phyloP scores from a whole-genome alignment of 2,329 filamentous ascomycete genomes.

The Leptographium lundbergii region DNA sequence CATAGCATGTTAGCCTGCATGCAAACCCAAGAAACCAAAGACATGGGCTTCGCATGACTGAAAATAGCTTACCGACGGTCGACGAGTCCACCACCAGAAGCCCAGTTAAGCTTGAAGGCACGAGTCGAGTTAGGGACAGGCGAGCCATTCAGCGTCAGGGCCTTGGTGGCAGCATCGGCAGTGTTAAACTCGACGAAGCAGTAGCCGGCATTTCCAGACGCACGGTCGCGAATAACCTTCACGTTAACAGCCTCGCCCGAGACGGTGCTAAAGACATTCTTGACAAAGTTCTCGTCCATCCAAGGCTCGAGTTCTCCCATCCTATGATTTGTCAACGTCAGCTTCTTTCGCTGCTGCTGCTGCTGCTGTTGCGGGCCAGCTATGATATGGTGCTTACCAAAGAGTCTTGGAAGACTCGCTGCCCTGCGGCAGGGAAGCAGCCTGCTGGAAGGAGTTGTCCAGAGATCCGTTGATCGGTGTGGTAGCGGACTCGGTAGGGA shows the following conservation, averaged over 20 bases:
- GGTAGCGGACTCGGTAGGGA: conserved; percentile 11
- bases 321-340: conserved; percentile 36
- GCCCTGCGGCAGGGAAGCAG: conserved; percentile 12
- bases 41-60: not conserved
- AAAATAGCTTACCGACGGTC: conserved; percentile 63
- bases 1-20: not conserved
- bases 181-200: conserved; percentile 91
- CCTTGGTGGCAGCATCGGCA: conserved; percentile 79
- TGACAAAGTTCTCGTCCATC: conserved; percentile 99
- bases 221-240: conserved; percentile 99
- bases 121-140: conserved; percentile 88
- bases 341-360: not conserved
- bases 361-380: no score
- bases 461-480: conserved; percentile 19
- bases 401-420: conserved; percentile 44
- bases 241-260: conserved; percentile 94
- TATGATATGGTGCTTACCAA: conserved; percentile 27
- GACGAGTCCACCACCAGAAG: conserved; percentile 86
- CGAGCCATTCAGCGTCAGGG: conserved; percentile 76
- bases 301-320: conserved; percentile 98
- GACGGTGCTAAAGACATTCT: conserved; percentile 77
- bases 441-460: conserved; percentile 14
- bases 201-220: conserved; percentile 96
- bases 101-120: conserved; percentile 99
- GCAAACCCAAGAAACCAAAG: not conserved